These are phyloP conservation scores for Colletotrichum sp. DNA, from an alignment of 2,329 filamentous ascomycete species.

Conservation along the genomic window DNA sequence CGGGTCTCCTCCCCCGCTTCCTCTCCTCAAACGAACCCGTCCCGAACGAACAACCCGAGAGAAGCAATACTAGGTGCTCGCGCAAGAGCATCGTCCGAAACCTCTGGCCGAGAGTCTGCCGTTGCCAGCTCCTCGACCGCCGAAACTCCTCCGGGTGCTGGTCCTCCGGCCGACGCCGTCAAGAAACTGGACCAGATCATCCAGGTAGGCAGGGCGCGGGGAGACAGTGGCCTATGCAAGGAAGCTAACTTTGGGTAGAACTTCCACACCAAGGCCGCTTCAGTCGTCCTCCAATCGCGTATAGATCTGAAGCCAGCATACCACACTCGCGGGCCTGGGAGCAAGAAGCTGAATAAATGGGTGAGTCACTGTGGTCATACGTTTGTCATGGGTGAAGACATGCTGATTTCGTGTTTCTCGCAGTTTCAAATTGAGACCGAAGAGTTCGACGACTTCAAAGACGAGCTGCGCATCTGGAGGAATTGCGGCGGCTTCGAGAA, in stretches of 20 bases:
- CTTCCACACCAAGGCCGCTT: slow-evolving; percentile 86
- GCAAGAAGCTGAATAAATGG: slow-evolving; percentile 81
- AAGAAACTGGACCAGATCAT: slow-evolving; percentile 92
- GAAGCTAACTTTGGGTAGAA: slow-evolving; percentile 63
- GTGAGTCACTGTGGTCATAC: slow-evolving; percentile 53
- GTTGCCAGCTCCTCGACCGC: slow-evolving; percentile 52
- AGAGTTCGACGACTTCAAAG: slow-evolving; percentile 85
- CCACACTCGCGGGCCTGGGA: slow-evolving; percentile 48
- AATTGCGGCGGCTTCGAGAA: slow-evolving; percentile 73
- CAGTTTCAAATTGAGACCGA: slow-evolving; percentile 96
- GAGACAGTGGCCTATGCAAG: neutral
- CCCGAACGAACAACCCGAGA: slow-evolving; percentile 76
- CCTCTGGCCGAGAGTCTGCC: slow-evolving; percentile 40
- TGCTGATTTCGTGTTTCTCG: neutral
- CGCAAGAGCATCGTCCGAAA: slow-evolving; percentile 49
- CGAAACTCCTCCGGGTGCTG: slow-evolving; percentile 44
- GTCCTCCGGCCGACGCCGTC: slow-evolving; percentile 69
- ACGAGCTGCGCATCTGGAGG: slow-evolving; percentile 84
- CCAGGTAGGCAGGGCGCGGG: slow-evolving; percentile 63
- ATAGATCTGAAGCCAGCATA: slow-evolving; percentile 68
- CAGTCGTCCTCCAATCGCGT: slow-evolving; percentile 82
- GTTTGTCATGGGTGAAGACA: neutral
- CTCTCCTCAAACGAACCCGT: slow-evolving; percentile 74
- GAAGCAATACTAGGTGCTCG: slow-evolving; percentile 55
- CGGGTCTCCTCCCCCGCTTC: slow-evolving; percentile 75